Evolutionary conservation across 805 yeast species (phyloP), one percentile per base, ranked within the genome.

Genomic region (Cyberlindnera maclurae): DNA sequence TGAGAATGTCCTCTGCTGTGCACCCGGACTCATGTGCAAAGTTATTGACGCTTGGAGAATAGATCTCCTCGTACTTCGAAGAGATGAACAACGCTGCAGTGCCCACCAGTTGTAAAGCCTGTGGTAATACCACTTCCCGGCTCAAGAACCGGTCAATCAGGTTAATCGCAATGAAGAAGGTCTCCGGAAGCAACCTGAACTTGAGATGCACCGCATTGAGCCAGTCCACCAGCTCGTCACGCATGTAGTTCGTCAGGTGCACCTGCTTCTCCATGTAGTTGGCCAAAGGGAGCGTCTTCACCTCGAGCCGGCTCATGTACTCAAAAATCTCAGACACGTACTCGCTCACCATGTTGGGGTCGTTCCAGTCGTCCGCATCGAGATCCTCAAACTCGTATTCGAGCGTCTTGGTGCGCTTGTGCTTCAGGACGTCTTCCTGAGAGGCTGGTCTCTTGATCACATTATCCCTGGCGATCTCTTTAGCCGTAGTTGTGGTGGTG

Each of bases 161-260:
- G 60, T 88, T 88, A 40, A 85, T 80, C 5, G 96, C 87, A 47
- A 88, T 65, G 56, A 77, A 87, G 42, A 88, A 67, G 9, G 95
- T 86, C 60, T 88, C 97, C 3, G 96, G 96, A 32, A 87, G 66
- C 46, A 89, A 65, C 45, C 90, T 73, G 63, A 88, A 88, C 57
- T 86, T 77, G 50, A 77, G 67, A 66, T 88, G 96, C 60, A 88
- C 86, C 57, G 86, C 90, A 24, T 85, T 86, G 61, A 88, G 70
- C 97, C 97, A 88, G 62, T 89, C 95, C n/a, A 88, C 93, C 40
- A 88, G 66, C 37, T 87, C 84, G 35, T 85, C 82, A 53, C 96
- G 73, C 83, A 80, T 79, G 36, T 64, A 63, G 33, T 59, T 62
- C 18, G 62, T 64, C 17, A 66, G 64, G 34, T 62, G 64, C 62